phyloP scores from a whole-genome alignment of 108 stramenopile genomes.

The Discostella stelligeroides region DNA sequence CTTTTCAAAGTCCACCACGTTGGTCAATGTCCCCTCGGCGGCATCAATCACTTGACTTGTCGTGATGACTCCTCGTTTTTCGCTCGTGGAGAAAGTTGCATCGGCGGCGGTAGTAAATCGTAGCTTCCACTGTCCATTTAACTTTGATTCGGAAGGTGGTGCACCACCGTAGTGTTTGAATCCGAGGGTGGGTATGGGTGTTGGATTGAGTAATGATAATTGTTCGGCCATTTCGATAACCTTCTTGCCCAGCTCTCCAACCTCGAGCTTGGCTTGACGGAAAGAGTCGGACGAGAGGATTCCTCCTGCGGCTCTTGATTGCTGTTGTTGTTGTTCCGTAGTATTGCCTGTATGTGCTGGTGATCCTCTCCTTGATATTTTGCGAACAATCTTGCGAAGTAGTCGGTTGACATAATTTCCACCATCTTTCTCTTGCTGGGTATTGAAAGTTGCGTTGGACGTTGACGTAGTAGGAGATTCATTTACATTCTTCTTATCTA shows the following conservation, averaged over 20 bases:
- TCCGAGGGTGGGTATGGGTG: conserved; percentile 36
- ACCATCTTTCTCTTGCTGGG: neutral
- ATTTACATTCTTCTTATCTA: neutral
- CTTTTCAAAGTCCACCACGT: conserved; percentile 47
- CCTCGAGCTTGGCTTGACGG: conserved; percentile 22
- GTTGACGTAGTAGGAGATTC: neutral
- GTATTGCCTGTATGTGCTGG: neutral
- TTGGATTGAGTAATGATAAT: conserved; percentile 44
- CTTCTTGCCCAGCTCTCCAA: conserved; percentile 26
- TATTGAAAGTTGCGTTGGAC: no score
- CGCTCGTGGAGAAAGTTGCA: conserved; percentile 31
- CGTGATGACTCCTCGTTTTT: conserved; percentile 19
- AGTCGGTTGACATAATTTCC: conserved; percentile 12
- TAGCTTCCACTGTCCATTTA: conserved; percentile 44
- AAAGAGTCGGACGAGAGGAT: conserved; percentile 36
- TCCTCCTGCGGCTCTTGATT: neutral
- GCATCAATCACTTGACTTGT: conserved; percentile 43
- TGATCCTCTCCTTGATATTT: conserved; percentile 22
- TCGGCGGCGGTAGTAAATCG: conserved; percentile 51
- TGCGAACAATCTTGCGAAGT: conserved; percentile 24
- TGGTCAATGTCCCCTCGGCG: conserved; percentile 36
- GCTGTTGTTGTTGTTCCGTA: neutral
- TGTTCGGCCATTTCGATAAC: conserved; percentile 42
- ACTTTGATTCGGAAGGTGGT: conserved; percentile 19
- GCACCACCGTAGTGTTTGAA: conserved; percentile 34